Conservation (phyloP, 164 flowering plant genomes). For the Kingdonia uniflora region DNA sequence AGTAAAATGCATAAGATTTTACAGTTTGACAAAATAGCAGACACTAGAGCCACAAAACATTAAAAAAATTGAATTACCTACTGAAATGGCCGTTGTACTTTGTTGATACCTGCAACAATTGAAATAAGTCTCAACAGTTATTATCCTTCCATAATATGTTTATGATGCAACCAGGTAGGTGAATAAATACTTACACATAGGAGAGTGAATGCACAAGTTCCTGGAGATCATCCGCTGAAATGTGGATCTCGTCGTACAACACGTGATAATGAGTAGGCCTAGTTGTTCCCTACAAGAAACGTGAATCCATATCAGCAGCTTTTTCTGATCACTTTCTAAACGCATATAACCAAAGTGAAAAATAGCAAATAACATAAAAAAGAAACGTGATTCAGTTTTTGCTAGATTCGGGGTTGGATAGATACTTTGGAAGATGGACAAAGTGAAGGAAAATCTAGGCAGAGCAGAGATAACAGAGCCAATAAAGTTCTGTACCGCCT, state of each 20-base stretch:
- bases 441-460: too few species aligned
- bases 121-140: not conserved
- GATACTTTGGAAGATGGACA: too few species aligned
- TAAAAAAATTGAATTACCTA: constrained; percentile 55
- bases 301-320: not conserved
- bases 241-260: constrained; percentile 58
- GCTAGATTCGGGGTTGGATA: not conserved
- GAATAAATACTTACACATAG: constrained; percentile 53
- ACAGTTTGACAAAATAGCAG: not conserved
- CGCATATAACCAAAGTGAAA: too few species aligned
- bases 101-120: constrained; percentile 55
- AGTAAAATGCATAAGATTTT: too few species aligned
- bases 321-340: too few species aligned
- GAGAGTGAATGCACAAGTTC: constrained; percentile 73
- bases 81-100: constrained; percentile 86
- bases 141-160: not conserved
- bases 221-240: constrained; percentile 66
- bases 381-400: not conserved
- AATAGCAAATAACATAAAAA: too few species aligned
- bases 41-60: not conserved
- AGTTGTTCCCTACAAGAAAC: constrained; percentile 46
- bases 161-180: not conserved
- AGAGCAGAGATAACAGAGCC: too few species aligned
- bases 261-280: constrained; percentile 82
- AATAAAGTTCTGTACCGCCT: too few species aligned